phyloP scores from a whole-genome alignment of 148 eudicot genomes.

The Limonium bicolor region DNA sequence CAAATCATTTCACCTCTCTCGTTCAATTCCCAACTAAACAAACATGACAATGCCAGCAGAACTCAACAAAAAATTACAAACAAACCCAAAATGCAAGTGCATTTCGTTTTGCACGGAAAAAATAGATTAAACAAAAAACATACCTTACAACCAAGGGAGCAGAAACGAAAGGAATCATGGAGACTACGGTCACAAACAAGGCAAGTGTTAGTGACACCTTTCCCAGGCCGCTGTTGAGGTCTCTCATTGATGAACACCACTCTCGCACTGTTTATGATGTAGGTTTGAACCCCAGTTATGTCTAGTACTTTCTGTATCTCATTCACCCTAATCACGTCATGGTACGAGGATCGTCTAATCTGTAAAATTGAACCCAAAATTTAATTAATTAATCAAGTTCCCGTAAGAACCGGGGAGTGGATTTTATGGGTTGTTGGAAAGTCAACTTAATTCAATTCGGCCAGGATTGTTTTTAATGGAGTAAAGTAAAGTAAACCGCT shows the following conservation, averaged over 20 bases:
- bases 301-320: conserved; percentile 4
- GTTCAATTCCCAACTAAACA: neutral
- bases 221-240: conserved; percentile 6
- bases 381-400: too few relatives aligned
- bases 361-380: neutral
- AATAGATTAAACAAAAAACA: neutral
- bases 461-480: too few relatives aligned
- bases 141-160: conserved; percentile 8
- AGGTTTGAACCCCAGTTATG: conserved; percentile 3
- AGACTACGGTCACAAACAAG: conserved; percentile 6
- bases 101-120: neutral
- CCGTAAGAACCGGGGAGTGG: too few relatives aligned
- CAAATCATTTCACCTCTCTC: neutral
- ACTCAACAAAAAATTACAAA: neutral
- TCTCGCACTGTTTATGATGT: conserved; percentile 5
- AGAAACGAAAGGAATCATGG: conserved; percentile 2
- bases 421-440: too few relatives aligned
- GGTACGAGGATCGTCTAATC: conserved; percentile 6
- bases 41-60: neutral
- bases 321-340: conserved; percentile 6
- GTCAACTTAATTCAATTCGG: too few relatives aligned
- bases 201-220: conserved; percentile 4
- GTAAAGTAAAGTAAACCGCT: too few relatives aligned
- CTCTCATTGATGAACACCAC: conserved; percentile 6
- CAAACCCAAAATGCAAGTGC: neutral